phyloP scores from a whole-genome alignment of 257 asterid species.

The Nicotiana sylvestris region DNA sequence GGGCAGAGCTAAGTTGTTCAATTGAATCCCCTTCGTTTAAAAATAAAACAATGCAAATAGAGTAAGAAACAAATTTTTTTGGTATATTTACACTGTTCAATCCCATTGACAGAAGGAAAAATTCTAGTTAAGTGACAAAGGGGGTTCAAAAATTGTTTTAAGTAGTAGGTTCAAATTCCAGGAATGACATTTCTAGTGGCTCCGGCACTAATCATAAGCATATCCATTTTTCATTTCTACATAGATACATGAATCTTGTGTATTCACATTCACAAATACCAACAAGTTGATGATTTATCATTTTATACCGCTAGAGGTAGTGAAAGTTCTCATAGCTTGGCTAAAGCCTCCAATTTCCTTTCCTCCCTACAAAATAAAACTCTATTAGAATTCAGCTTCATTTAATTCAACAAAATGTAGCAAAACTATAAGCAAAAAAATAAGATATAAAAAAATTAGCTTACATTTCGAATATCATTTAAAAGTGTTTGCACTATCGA shows the following conservation, averaged over 20 bases:
- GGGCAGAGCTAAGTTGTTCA: too few relatives aligned
- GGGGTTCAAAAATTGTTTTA: too few relatives aligned
- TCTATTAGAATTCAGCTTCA: not conserved
- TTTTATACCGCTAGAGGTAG: constrained; percentile 21
- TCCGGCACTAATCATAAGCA: not conserved
- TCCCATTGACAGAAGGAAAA: too few relatives aligned
- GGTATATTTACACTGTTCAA: too few relatives aligned
- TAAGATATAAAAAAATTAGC: too few relatives aligned
- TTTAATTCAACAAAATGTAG: not conserved
- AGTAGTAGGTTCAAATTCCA: too few relatives aligned
- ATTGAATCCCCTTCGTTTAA: too few relatives aligned
- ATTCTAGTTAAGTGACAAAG: too few relatives aligned
- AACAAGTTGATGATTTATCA: not conserved
- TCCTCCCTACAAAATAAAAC: constrained; percentile 13
- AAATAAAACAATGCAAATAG: too few relatives aligned
- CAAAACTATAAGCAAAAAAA: not conserved
- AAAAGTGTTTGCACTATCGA: not conserved
- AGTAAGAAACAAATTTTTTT: too few relatives aligned
- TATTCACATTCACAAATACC: not conserved
- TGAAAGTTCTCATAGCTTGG: constrained; percentile 11
- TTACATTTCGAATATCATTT: constrained; percentile 7
- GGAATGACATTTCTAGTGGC: too few relatives aligned
- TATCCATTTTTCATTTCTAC: not conserved
- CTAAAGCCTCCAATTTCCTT: not conserved
- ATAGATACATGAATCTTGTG: not conserved